Evolutionary conservation across 2,329 filamentous ascomycete species (phyloP).

Genomic region (Pseudocercospora macadamiae): DNA sequence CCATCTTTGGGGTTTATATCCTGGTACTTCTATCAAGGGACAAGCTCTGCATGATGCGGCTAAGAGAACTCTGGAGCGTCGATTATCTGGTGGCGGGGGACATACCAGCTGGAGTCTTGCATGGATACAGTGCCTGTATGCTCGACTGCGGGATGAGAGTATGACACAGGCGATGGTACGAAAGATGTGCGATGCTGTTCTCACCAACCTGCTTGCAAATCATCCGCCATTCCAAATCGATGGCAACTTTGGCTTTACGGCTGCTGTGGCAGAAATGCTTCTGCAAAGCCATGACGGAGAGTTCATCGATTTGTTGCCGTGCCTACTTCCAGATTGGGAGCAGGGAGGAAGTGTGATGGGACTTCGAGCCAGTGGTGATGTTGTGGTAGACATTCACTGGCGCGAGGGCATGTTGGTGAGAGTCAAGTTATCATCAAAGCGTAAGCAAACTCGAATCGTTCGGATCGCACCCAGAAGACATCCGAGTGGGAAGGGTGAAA

Average conservation of each 20-base stretch:
- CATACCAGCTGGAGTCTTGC: not conserved
- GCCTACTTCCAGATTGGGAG: not conserved
- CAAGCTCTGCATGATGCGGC: not conserved
- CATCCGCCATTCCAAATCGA: constrained; percentile 7
- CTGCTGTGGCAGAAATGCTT: constrained; percentile 8
- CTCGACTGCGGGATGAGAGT: not conserved
- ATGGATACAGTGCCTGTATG: not conserved
- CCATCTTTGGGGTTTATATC: constrained; percentile 4
- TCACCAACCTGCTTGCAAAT: not conserved
- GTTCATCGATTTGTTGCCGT: not conserved
- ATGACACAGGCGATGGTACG: not conserved
- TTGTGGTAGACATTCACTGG: not conserved
- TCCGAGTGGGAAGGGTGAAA: not conserved
- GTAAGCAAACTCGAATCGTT: not conserved
- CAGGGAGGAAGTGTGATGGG: not conserved
- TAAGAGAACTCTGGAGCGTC: not conserved
- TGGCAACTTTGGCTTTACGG: constrained; percentile 5
- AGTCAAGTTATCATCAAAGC: not conserved
- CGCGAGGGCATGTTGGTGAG: not conserved
- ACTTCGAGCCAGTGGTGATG: not conserved
- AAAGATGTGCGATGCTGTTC: not conserved
- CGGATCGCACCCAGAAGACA: not conserved
- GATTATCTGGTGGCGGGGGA: not conserved
- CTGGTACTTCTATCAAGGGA: not conserved
- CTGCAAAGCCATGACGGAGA: not conserved